phyloP scores from a whole-genome alignment of 139 green algal genomes.

The Chloropicon primus region DNA sequence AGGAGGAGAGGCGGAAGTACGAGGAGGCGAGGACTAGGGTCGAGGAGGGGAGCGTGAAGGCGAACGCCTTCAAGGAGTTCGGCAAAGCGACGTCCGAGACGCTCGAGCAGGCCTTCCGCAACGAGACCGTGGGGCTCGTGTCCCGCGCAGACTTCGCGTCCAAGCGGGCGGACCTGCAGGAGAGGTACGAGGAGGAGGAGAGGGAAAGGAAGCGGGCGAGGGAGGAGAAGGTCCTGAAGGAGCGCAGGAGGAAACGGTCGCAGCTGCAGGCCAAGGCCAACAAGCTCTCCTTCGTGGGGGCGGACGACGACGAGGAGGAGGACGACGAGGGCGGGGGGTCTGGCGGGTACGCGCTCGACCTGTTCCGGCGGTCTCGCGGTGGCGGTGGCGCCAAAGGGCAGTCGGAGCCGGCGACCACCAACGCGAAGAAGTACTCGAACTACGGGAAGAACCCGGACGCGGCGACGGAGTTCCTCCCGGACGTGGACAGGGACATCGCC shows the following conservation, averaged over 20 bases:
- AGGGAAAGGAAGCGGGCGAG: background rate
- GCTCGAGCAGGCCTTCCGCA: constrained; percentile 82
- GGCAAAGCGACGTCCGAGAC: constrained; percentile 45
- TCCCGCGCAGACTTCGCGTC: constrained; percentile 82
- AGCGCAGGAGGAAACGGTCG: constrained; percentile 25
- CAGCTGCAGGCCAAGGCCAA: constrained; percentile 22
- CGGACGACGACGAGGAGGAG: constrained; percentile 17
- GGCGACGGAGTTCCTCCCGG: constrained; percentile 76
- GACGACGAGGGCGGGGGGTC: constrained; percentile 1
- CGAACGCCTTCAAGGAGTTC: constrained; percentile 54
- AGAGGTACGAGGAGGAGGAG: constrained; percentile 22
- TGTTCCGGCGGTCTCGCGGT: too few species aligned
- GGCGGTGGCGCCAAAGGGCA: too few species aligned
- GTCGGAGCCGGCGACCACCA: background rate
- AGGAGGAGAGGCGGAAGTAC: constrained; percentile 50
- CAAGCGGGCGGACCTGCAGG: constrained; percentile 54
- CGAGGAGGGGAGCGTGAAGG: constrained; percentile 24
- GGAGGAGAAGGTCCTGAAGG: constrained; percentile 23
- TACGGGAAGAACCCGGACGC: constrained; percentile 76
- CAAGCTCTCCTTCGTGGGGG: constrained; percentile 64
- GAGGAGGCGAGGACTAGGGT: constrained; percentile 37
- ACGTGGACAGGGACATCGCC: constrained; percentile 29
- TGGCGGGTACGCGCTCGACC: background rate
- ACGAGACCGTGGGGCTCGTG: constrained; percentile 86
- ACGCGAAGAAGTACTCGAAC: constrained; percentile 25